These are phyloP conservation scores for Aegilops speltoides DNA, from an alignment of 176 grass and related monocot genomes.

Conservation along the genomic window DNA sequence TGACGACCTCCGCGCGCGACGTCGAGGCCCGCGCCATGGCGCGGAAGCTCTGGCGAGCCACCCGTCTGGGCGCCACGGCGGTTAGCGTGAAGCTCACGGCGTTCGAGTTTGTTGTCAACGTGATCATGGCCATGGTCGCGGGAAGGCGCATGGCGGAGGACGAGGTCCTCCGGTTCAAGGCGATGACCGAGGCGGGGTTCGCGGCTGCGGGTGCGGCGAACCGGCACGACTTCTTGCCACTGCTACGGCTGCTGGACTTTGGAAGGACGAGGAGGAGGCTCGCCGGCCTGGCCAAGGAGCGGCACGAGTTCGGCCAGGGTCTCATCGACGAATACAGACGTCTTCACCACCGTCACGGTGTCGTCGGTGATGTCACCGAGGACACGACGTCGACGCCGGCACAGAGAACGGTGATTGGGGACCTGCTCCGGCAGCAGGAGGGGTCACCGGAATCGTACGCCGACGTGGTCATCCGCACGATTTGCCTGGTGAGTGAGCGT, in stretches of 20 bases:
- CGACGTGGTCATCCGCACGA: conserved; percentile 50
- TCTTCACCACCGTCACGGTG: not conserved
- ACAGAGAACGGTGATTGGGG: conserved; percentile 47
- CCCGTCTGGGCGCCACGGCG: not conserved
- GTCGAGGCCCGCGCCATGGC: conserved; percentile 29
- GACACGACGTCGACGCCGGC: not conserved
- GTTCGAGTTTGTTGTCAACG: conserved; percentile 41
- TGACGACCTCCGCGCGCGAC: conserved; percentile 13
- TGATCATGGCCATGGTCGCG: conserved; percentile 60
- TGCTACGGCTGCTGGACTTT: conserved; percentile 46
- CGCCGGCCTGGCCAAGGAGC: conserved; percentile 24
- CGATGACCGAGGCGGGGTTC: conserved; percentile 40
- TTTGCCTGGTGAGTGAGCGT: conserved; percentile 50
- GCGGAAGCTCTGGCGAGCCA: conserved; percentile 10
- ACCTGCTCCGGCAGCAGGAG: conserved; percentile 47
- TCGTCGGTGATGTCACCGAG: no score
- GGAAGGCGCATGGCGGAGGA: conserved; percentile 36
- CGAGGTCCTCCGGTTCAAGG: conserved; percentile 34
- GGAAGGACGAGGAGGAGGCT: conserved; percentile 32
- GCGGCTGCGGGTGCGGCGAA: conserved; percentile 36
- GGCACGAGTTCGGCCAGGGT: conserved; percentile 36
- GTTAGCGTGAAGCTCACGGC: conserved; percentile 44
- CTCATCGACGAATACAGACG: conserved; percentile 55
- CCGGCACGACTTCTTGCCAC: conserved; percentile 52
- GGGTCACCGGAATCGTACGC: conserved; percentile 47